Percentiles rank a stretch among this genome's conserved stretches.
phyloP scores from a whole-genome alignment of 257 asterid genomes.

The Thymus mandschuricus region DNA sequence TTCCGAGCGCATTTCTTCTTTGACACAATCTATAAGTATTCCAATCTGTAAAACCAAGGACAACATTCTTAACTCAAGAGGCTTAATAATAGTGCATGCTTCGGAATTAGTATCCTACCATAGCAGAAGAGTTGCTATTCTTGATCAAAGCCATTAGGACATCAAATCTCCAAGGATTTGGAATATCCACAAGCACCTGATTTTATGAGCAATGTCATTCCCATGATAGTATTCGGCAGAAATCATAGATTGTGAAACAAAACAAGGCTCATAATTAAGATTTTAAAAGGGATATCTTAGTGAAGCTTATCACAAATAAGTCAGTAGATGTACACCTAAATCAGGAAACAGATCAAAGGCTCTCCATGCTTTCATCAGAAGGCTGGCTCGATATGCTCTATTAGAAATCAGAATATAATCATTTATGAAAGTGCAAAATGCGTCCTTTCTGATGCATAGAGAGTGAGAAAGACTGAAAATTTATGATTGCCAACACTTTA shows the following conservation, averaged over 20 bases:
- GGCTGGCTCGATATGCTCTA: too few relatives aligned
- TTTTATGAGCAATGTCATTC: conserved; percentile 28
- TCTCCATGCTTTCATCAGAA: neutral
- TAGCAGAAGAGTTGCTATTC: conserved; percentile 73
- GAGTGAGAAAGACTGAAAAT: too few relatives aligned
- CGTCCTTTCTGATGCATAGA: too few relatives aligned
- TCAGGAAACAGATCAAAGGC: neutral
- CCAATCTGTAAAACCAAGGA: conserved; percentile 51
- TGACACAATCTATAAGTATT: conserved; percentile 72
- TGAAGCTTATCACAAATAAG: neutral
- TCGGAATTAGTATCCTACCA: conserved; percentile 55
- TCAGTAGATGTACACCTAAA: neutral
- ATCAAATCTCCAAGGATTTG: conserved; percentile 68
- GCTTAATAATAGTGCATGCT: conserved; percentile 15
- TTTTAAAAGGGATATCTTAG: neutral
- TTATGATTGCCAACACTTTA: neutral
- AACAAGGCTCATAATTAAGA: neutral
- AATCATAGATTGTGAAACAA: conserved; percentile 16
- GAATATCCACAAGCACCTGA: conserved; percentile 86
- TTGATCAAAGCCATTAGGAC: conserved; percentile 69
- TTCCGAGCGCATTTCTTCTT: conserved; percentile 66
- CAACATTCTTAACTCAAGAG: conserved; percentile 16
- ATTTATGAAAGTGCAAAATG: too few relatives aligned
- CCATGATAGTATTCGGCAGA: conserved; percentile 1
- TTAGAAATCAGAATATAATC: too few relatives aligned